Evolutionary conservation across 345 rosid genomes (phyloP).

Genomic region (Cochlearia excelsa): DNA sequence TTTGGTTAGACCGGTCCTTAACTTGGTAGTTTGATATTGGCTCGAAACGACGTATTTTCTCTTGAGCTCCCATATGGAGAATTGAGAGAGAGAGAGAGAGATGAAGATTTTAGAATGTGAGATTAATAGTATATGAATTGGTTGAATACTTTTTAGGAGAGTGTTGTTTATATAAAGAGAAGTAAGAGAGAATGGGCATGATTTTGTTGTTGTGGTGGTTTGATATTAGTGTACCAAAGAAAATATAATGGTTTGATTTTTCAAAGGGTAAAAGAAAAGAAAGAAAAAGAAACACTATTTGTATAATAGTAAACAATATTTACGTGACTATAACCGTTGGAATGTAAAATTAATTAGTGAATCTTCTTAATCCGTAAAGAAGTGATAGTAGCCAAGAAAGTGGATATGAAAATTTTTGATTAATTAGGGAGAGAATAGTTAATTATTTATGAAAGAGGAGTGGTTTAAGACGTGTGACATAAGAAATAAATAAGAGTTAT

Average conservation of each 20-base stretch:
- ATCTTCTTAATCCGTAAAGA: slow-evolving; percentile 23
- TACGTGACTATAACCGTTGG: slow-evolving; percentile 26
- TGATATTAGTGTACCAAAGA: slow-evolving; percentile 32
- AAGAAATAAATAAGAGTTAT: slow-evolving; percentile 7
- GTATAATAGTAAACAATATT: neutral
- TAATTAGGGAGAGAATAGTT: slow-evolving; percentile 26
- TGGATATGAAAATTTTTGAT: slow-evolving; percentile 19
- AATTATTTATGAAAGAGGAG: slow-evolving; percentile 15
- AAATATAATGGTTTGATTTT: slow-evolving; percentile 7
- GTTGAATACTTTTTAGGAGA: slow-evolving; percentile 18
- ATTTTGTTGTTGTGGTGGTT: slow-evolving; percentile 35
- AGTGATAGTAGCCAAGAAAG: slow-evolving; percentile 22
- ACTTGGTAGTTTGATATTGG: slow-evolving; percentile 48
- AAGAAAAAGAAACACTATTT: neutral
- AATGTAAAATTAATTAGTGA: slow-evolving; percentile 22
- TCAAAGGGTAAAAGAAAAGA: slow-evolving; percentile 14
- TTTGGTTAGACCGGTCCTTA: slow-evolving; percentile 65
- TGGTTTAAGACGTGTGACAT: slow-evolving; percentile 28
- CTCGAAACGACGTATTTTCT: slow-evolving; percentile 42
- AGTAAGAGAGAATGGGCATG: slow-evolving; percentile 29
- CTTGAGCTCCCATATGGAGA: slow-evolving; percentile 49
- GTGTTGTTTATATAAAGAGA: slow-evolving; percentile 36
- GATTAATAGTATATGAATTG: slow-evolving; percentile 17
- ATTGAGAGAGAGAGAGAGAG: neutral
- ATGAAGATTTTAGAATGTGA: slow-evolving; percentile 33